Base-by-base conservation (phyloP, 371 early-diverging fungal species). In the Lichtheimia hyalospora region DNA sequence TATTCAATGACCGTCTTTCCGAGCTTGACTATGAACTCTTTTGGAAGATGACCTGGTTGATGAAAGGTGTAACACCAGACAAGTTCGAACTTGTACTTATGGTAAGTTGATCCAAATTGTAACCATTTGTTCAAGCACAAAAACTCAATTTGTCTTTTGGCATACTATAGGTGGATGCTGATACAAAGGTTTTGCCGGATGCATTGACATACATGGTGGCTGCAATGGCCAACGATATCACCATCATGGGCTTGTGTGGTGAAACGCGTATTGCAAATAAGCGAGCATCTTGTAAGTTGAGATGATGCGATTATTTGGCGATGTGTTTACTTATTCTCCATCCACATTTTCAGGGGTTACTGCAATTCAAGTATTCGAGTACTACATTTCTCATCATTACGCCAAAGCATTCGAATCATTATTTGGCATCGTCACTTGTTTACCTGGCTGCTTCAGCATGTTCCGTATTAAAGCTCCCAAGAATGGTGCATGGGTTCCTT, bases 381-480 rank as follows among this genome's bases (percentile, higher is more conserved):
- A 98, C 78, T 96, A 95, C 71, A 91, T 96, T 39, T 92, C 92
- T 16, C 99, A 98, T 76, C 96, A 97, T 72, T 86, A 95, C 41
- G 87, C 89, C 46, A 98, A 98, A 69, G 91, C 93, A 0, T 98
- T 97, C 71, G 99, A 98, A 73, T 89, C 90, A 27, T 82, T 96
- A 15, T 98, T 96, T 84, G 99, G 99, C 59, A 94, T 94, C 66
- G 97, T 99, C 21, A 97, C 99, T 3, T 99, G 99, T 81, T 77
- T 99, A 49, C 99, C 99, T 5, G 99, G 99, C 21, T 99, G 96
- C 67, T 93, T 95, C 79, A 92, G 88, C 70, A 91, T 93, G 92
- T 95, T 92, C 70, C 82, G 93, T 49, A 87, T 95, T 59, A 90
- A 91, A 66, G 78, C 89, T 0, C 89, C 86, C 60, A 86, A 89